phyloP scores from a whole-genome alignment of 352 stramenopile species.

The Blastocystis sp. region DNA sequence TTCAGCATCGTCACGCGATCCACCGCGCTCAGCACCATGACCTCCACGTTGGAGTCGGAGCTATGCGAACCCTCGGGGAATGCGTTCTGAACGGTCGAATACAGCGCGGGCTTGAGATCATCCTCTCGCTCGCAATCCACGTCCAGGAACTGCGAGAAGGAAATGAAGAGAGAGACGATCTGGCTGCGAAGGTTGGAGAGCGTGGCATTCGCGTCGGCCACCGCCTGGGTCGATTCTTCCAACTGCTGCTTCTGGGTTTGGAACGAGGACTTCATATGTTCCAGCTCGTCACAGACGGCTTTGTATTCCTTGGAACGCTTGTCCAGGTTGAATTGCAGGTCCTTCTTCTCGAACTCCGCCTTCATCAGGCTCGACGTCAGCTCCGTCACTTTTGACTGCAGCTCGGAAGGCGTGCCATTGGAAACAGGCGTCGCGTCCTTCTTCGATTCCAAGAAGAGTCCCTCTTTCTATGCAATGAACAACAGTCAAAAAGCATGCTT shows the following conservation, averaged over 20 bases:
- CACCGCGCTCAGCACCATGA: constrained; percentile 26
- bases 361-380: constrained; percentile 11
- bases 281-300: neutral
- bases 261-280: neutral
- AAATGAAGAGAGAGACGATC: constrained; percentile 32
- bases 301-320: constrained; percentile 9
- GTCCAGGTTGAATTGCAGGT: constrained; percentile 26
- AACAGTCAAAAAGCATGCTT: neutral
- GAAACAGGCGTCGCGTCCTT: neutral
- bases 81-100: neutral
- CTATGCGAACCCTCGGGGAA: constrained; percentile 30
- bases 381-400: neutral
- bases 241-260: neutral
- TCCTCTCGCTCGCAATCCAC: constrained; percentile 30
- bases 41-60: neutral
- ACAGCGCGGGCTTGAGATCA: constrained; percentile 24
- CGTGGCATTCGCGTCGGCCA: neutral
- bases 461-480: constrained; percentile 21
- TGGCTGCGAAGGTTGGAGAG: neutral
- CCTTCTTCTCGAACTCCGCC: constrained; percentile 36
- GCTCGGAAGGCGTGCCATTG: neutral
- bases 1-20: constrained; percentile 15
- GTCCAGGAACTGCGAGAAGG: constrained; percentile 24
- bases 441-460: constrained; percentile 6
- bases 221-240: neutral